Evolutionary conservation across 345 rosid genomes (phyloP).

Genomic region (Eucalyptus caleyi): DNA sequence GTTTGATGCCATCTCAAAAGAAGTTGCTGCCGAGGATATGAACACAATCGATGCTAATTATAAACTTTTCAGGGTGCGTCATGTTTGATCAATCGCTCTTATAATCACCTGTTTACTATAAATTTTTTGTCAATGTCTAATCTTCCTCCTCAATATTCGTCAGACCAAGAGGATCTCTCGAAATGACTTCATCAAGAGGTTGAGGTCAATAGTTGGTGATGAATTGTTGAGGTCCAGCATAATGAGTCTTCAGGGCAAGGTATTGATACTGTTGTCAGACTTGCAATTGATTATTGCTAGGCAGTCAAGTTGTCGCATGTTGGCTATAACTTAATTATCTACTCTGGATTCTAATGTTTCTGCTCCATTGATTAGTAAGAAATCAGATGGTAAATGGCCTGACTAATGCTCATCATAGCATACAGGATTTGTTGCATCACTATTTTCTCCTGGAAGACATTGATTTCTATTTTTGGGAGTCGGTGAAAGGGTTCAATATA

Average conservation of each 20-base stretch:
- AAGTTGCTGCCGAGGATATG: slow-evolving; percentile 20
- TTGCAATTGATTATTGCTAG: neutral
- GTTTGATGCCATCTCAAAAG: slow-evolving; percentile 25
- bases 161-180: slow-evolving; percentile 59
- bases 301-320: neutral
- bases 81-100: neutral
- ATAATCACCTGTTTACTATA: neutral
- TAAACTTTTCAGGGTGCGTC: slow-evolving; percentile 16
- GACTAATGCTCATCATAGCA: neutral
- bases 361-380: neutral
- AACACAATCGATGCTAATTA: slow-evolving; percentile 6
- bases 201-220: slow-evolving; percentile 71
- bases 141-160: neutral
- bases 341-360: neutral
- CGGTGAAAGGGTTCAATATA: neutral
- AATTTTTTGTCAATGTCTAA: neutral
- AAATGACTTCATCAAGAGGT: slow-evolving; percentile 57
- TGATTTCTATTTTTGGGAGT: neutral
- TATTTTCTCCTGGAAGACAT: neutral
- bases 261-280: neutral
- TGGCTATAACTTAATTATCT: neutral
- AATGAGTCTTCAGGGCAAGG: slow-evolving; percentile 64
- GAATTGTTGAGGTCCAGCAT: slow-evolving; percentile 54
- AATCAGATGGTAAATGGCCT: neutral
- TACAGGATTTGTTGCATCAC: neutral